Evolutionary conservation across 2,329 filamentous ascomycete species (phyloP).

Genomic region (Paracamarosporium sp.): DNA sequence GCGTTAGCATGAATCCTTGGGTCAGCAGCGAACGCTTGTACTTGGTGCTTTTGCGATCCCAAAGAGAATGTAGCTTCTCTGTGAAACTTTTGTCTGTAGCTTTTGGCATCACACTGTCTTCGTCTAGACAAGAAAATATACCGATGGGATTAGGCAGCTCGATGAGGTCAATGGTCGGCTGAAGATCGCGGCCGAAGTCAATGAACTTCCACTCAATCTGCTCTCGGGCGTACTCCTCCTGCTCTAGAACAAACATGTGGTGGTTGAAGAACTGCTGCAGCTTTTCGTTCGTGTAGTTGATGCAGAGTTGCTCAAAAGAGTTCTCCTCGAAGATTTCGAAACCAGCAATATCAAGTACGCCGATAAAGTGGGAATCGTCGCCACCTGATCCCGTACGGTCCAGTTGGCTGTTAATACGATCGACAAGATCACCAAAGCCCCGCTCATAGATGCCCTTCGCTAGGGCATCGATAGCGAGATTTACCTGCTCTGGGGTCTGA

Average conservation of each 20-base stretch:
- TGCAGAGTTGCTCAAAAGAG: slow-evolving; percentile 98
- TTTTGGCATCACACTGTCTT: slow-evolving; percentile 99
- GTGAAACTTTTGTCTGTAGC: slow-evolving; percentile 97
- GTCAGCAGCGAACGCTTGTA: slow-evolving; percentile 87
- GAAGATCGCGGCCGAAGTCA: slow-evolving; percentile 95
- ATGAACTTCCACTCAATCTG: slow-evolving; percentile 99
- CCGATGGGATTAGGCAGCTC: slow-evolving; percentile 96
- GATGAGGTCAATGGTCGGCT: slow-evolving; percentile 97
- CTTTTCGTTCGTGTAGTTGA: slow-evolving; percentile 99
- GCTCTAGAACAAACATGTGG: slow-evolving; percentile 99
- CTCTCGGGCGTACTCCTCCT: slow-evolving; percentile 96
- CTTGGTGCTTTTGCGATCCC: slow-evolving; percentile 95
- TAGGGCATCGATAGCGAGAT: slow-evolving; percentile 85
- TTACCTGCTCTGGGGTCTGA: slow-evolving; percentile 95
- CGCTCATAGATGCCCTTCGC: slow-evolving; percentile 98
- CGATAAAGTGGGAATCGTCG: slow-evolving; percentile 95
- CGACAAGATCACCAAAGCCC: slow-evolving; percentile 90
- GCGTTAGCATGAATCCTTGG: slow-evolving; percentile 93
- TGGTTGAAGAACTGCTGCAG: slow-evolving; percentile 99
- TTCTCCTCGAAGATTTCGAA: slow-evolving; percentile 99
- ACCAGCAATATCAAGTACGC: slow-evolving; percentile 96
- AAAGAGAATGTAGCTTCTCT: slow-evolving; percentile 94
- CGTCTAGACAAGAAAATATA: slow-evolving; percentile 97
- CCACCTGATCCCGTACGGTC: slow-evolving; percentile 82
- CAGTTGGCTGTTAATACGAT: slow-evolving; percentile 88